These are phyloP conservation scores for Acacia confusa DNA, from an alignment of 306 rosid species.

Conservation along the genomic window DNA sequence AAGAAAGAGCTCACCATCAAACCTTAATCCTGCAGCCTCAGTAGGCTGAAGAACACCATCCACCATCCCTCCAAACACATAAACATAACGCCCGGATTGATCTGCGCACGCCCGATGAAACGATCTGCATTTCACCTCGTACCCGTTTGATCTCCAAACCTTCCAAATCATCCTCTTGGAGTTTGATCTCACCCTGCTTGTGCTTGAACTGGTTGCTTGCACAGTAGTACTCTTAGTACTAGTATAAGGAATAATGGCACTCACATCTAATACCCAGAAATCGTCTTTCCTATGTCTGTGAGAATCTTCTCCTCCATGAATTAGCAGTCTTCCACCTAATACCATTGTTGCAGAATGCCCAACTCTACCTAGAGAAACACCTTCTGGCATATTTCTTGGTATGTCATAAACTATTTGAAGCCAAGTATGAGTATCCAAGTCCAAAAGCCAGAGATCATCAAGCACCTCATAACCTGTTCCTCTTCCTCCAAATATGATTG, in stretches of 20 bases:
- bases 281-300: constrained; percentile 53
- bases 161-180: constrained; percentile 37
- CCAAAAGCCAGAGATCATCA: constrained; percentile 83
- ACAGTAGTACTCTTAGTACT: not conserved
- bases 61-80: constrained; percentile 17
- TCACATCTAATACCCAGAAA: constrained; percentile 77
- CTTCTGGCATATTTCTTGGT: constrained; percentile 28
- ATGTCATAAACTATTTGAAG: constrained; percentile 58
- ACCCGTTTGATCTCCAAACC: constrained; percentile 45
- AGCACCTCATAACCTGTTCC: constrained; percentile 81
- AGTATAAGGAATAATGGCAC: constrained; percentile 42
- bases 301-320: constrained; percentile 57
- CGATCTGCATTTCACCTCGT: constrained; percentile 50
- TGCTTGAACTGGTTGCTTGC: constrained; percentile 16
- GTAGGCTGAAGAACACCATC: constrained; percentile 12
- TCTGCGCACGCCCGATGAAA: constrained; percentile 88
- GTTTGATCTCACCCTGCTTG: constrained; percentile 26
- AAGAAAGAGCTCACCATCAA: constrained; percentile 73
- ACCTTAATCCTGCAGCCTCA: not conserved
- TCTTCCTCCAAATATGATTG: constrained; percentile 86
- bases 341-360: constrained; percentile 56
- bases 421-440: constrained; percentile 50
- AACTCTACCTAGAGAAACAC: constrained; percentile 55
- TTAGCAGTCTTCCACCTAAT: constrained; percentile 76
- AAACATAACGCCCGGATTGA: constrained; percentile 7